Conservation (phyloP, 129 eudicot genomes). For the Daucus carota region DH1_v3.0 NC_030386.2:28758501-28759000, state of each 20-base stretch:
- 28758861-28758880: too few relatives aligned
- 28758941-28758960: too few relatives aligned
- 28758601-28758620: conserved; percentile 84
- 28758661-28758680: not conserved
- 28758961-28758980: too few relatives aligned
- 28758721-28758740: not conserved
- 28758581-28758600: conserved; percentile 81
- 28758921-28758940: too few relatives aligned
- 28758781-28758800: not conserved
- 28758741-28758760: not conserved
- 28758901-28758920: too few relatives aligned
- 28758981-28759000: too few relatives aligned
- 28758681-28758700: not conserved
- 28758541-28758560: not conserved
- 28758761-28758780: not conserved
- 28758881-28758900: too few relatives aligned
- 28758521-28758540: not conserved
- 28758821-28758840: not conserved
- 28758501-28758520: not conserved
- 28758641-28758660: not conserved
- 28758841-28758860: too few relatives aligned
- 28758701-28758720: too few relatives aligned
- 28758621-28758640: conserved; percentile 78
- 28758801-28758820: not conserved
- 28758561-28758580: conserved; percentile 29